Evolutionary conservation across 75 land plant genomes (phyloP), one percentile per base, ranked within the genome.

Genomic region (Sequoiadendron giganteum): DNA sequence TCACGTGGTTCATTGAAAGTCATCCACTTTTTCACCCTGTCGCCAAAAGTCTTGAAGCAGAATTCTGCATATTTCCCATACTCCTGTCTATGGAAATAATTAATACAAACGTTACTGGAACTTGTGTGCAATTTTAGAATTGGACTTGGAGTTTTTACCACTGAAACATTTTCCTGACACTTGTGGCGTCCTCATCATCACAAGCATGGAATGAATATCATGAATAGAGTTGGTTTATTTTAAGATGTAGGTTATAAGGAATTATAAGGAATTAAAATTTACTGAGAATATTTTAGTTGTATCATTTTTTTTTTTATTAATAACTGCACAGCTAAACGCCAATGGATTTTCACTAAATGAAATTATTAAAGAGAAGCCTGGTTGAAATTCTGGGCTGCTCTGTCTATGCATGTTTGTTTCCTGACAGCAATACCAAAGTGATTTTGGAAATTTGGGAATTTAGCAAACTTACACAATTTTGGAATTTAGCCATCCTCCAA

Each of bases 21-120:
- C 40, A 80, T 68, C 96, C 96, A 95, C 70, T 91, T 43, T 88
- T 95, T 95, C 81, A 95, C 95, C 25, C 94, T 86, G 85, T 94
- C 94, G 0, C 96, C 95, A 89, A 94, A 95, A 19, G 83, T 85
- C 52, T 86, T 87, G 87, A 92, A 94, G 88, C 96, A 95, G 14
- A 87, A 70, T 61, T 92, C 94, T 40, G 94, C 95, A 87, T 85
- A 95, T 39, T 88, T 73, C n/a, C 77, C 85, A 87, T 87, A 95
- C 38, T 90, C 90, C 42, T 90, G 39, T 92, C 96, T 95, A 84
- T 32, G 54, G 54, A 83, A 48, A 83, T n/a, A 47, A 45, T 45
- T 10, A 25, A 47, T 65, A 47, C 10, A 47, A 40, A 83, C n/a
- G 32, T 83, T 83, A 83, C 45, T 83, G 54, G n/a, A 83, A 40